These are phyloP conservation scores for Isatis lusitanica DNA, from an alignment of 441 rosid genomes.

Conservation along the genomic window DNA sequence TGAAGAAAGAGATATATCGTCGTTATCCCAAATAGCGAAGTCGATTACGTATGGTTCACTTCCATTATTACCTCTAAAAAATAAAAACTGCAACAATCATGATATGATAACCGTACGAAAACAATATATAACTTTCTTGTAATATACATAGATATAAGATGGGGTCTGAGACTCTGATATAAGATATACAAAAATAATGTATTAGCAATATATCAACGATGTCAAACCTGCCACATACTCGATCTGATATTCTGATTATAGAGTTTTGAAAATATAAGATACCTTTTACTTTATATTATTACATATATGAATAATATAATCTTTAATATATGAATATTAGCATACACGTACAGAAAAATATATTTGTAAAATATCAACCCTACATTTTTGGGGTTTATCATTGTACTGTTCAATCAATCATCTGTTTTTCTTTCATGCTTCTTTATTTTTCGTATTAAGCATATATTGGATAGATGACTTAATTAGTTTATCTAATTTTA, in stretches of 20 bases:
- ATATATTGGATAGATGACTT: not conserved
- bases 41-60: not conserved
- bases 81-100: not conserved
- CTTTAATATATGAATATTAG: no score
- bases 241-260: not conserved
- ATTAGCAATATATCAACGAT: not conserved
- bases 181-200: not conserved
- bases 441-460: not conserved
- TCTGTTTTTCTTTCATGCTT: not conserved
- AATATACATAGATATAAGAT: no score
- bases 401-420: not conserved
- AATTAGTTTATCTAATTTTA: not conserved
- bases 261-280: not conserved
- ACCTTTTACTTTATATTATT: not conserved
- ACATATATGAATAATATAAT: not conserved
- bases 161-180: not conserved
- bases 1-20: not conserved
- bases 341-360: no score
- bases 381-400: not conserved
- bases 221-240: not conserved
- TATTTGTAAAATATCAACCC: not conserved
- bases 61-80: not conserved
- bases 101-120: not conserved
- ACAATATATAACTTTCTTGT: not conserved
- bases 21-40: not conserved